phyloP scores from a whole-genome alignment of 495 filamentous ascomycete genomes.

The Annulohypoxylon maeteangense region DNA sequence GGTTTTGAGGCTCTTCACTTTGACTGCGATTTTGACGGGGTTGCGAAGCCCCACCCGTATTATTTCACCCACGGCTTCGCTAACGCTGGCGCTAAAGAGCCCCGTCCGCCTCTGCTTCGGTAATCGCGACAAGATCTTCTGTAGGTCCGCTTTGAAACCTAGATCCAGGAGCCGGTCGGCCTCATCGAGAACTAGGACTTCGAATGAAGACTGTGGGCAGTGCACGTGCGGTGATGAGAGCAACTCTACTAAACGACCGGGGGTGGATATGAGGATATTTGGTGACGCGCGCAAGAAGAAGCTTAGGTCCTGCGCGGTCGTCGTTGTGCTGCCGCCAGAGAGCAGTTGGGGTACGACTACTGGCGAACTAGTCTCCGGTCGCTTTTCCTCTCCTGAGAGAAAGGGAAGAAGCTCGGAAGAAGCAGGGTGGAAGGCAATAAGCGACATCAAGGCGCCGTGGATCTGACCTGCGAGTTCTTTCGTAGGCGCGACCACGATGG shows the following conservation, averaged over 20 bases:
- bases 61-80: slow-evolving; percentile 89
- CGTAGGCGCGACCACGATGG: slow-evolving; percentile 91
- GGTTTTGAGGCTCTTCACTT: slow-evolving; percentile 72
- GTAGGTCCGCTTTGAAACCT: slow-evolving; percentile 92
- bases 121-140: slow-evolving; percentile 81
- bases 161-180: slow-evolving; percentile 92
- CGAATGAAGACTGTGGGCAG: slow-evolving; percentile 86
- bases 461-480: slow-evolving; percentile 94
- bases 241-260: slow-evolving; percentile 87
- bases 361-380: slow-evolving; percentile 59
- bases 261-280: slow-evolving; percentile 88
- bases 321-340: slow-evolving; percentile 77
- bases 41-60: slow-evolving; percentile 93
- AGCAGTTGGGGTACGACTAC: slow-evolving; percentile 87
- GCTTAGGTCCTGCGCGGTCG: slow-evolving; percentile 85
- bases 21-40: slow-evolving; percentile 91
- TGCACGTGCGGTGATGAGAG: slow-evolving; percentile 92
- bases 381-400: slow-evolving; percentile 62
- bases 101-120: slow-evolving; percentile 95
- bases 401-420: slow-evolving; percentile 71
- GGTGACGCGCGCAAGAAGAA: slow-evolving; percentile 81
- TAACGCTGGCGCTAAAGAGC: slow-evolving; percentile 91
- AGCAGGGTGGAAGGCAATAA: slow-evolving; percentile 83
- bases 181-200: slow-evolving; percentile 92
- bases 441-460: slow-evolving; percentile 77